These are phyloP conservation scores for Angophora floribunda DNA, from an alignment of 345 rosid genomes.

Conservation along the genomic window DNA sequence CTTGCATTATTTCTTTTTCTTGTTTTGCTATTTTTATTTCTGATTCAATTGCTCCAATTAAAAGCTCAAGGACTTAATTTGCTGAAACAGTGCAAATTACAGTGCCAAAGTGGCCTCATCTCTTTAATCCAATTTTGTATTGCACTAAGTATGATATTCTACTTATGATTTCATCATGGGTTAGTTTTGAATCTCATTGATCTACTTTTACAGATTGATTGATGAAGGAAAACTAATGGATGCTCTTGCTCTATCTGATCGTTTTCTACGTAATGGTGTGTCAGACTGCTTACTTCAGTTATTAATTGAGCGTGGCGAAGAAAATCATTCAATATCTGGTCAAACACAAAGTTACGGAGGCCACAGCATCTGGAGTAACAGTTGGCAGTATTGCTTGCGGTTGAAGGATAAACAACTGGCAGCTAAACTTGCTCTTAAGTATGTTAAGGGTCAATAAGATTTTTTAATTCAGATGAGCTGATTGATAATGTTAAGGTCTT, in stretches of 20 bases:
- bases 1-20: not conserved
- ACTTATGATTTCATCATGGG: not conserved
- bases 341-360: constrained; percentile 49
- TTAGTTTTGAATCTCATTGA: not conserved
- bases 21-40: not conserved
- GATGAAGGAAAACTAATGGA: constrained; percentile 87
- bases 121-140: not conserved
- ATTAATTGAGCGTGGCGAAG: constrained; percentile 70
- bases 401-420: constrained; percentile 90
- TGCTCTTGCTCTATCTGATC: constrained; percentile 98
- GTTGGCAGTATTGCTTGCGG: constrained; percentile 97
- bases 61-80: not conserved
- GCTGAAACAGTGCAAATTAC: not conserved
- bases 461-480: not conserved
- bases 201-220: constrained; percentile 44
- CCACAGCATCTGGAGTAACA: constrained; percentile 59
- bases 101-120: not conserved
- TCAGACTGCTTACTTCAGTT: constrained; percentile 83
- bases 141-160: not conserved
- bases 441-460: constrained; percentile 12
- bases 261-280: constrained; percentile 84
- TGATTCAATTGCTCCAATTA: not conserved
- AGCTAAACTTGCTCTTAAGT: constrained; percentile 84
- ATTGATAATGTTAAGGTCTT: not conserved
- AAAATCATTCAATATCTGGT: constrained; percentile 37